Conservation (phyloP, 352 stramenopile species). For the Pythium sp. region DNA sequence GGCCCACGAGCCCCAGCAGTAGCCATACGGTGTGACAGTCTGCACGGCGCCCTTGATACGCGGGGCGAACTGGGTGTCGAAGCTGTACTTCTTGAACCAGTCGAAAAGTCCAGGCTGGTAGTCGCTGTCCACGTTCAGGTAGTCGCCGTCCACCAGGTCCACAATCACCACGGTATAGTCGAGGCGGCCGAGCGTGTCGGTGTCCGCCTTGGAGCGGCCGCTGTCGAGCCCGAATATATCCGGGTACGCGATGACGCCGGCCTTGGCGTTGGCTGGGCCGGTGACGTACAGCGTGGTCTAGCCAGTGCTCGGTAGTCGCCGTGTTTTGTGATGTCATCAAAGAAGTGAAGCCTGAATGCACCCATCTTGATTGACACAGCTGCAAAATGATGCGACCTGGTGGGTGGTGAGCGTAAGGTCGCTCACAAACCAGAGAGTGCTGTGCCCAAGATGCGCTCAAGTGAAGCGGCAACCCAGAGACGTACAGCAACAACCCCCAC, state of each 20-base stretch:
- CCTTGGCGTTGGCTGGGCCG: slow-evolving; percentile 56
- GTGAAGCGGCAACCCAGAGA: not conserved
- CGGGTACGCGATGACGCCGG: slow-evolving; percentile 64
- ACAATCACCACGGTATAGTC: slow-evolving; percentile 76
- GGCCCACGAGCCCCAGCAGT: slow-evolving; percentile 84
- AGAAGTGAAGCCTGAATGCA: not conserved
- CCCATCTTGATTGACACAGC: not conserved
- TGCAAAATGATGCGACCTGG: not conserved
- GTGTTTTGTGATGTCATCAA: not conserved
- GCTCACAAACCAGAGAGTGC: no score
- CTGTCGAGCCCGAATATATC: slow-evolving; percentile 82
- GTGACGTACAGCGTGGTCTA: slow-evolving; percentile 73
- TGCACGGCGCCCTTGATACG: slow-evolving; percentile 71
- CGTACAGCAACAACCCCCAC: not conserved
- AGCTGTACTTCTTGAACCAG: slow-evolving; percentile 75
- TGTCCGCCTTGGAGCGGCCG: slow-evolving; percentile 75
- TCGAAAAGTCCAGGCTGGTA: slow-evolving; percentile 32
- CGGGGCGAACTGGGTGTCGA: slow-evolving; percentile 37
- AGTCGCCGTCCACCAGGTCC: slow-evolving; percentile 64
- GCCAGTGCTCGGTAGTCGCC: slow-evolving; percentile 13
- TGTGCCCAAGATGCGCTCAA: not conserved
- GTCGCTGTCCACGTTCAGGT: slow-evolving; percentile 33
- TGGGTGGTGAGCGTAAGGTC: not conserved
- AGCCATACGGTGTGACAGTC: slow-evolving; percentile 71
- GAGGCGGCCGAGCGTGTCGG: slow-evolving; percentile 67